Evolutionary conservation across 2,329 filamentous ascomycete species (phyloP).

Genomic region (Daldinia sp.): DNA sequence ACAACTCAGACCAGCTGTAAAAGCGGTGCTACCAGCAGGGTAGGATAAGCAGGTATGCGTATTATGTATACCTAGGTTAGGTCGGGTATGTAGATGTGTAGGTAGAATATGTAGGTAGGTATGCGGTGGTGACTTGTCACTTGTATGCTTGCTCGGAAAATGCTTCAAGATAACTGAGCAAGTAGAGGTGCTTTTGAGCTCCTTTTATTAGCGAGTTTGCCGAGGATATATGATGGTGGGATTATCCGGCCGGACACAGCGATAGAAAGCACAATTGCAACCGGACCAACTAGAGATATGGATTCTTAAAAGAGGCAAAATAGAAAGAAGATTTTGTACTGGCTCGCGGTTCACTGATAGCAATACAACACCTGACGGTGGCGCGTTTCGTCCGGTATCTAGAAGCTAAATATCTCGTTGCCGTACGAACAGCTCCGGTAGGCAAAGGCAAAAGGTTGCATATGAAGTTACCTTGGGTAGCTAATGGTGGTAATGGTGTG

Average conservation of each 20-base stretch:
- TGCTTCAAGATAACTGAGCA: slow-evolving; percentile 8
- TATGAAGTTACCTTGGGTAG: slow-evolving; percentile 11
- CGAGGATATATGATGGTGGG: slow-evolving; percentile 27
- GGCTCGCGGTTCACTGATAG: slow-evolving; percentile 24
- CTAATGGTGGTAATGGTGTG: slow-evolving; percentile 21
- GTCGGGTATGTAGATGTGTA: slow-evolving; percentile 3
- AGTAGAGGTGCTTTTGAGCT: slow-evolving; percentile 12
- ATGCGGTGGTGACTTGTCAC: slow-evolving; percentile 38
- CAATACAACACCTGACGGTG: slow-evolving; percentile 38
- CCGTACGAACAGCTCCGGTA: slow-evolving; percentile 37
- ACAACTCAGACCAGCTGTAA: slow-evolving; percentile 13
- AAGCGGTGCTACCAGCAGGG: slow-evolving; percentile 16
- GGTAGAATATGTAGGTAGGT: not conserved
- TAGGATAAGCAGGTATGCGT: slow-evolving; percentile 14
- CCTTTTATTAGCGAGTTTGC: slow-evolving; percentile 36
- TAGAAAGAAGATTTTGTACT: slow-evolving; percentile 16
- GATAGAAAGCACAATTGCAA: not conserved
- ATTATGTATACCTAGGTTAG: no score
- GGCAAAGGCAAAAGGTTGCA: slow-evolving; percentile 18
- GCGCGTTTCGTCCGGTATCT: slow-evolving; percentile 33
- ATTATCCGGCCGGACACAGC: slow-evolving; percentile 20
- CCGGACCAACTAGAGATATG: not conserved
- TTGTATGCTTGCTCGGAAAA: slow-evolving; percentile 18
- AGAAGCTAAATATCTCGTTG: slow-evolving; percentile 8
- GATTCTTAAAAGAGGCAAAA: slow-evolving; percentile 21